Evolutionary conservation across 345 rosid species (phyloP).

Genomic region (Turritis glabra): DNA sequence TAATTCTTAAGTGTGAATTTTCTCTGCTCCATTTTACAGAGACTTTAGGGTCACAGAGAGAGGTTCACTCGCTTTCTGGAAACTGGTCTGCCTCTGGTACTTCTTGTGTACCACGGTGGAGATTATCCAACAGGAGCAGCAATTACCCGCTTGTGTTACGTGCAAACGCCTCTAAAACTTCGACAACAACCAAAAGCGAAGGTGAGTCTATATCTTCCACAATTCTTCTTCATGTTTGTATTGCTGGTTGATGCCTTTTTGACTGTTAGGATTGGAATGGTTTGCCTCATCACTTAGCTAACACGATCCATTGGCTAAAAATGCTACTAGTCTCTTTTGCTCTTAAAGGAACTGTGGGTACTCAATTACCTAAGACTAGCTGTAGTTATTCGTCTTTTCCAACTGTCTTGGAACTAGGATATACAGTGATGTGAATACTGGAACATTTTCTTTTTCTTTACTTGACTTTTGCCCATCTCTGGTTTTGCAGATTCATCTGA

Average conservation of each 20-base stretch:
- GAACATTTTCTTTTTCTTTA: background rate
- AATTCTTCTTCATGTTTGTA: background rate
- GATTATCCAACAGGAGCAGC: slow-evolving; percentile 33
- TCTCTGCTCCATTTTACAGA: slow-evolving; percentile 34
- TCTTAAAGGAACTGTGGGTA: background rate
- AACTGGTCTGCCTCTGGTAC: slow-evolving; percentile 41
- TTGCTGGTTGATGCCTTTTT: background rate
- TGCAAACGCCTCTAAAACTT: slow-evolving; percentile 52
- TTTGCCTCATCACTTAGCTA: background rate
- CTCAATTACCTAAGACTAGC: background rate
- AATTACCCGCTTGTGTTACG: slow-evolving; percentile 37
- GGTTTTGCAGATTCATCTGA: slow-evolving; percentile 41
- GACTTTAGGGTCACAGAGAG: slow-evolving; percentile 39
- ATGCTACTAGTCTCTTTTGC: background rate
- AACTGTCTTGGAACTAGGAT: background rate
- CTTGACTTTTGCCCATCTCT: slow-evolving; percentile 11
- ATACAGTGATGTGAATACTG: background rate
- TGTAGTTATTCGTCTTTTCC: background rate
- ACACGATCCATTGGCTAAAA: background rate
- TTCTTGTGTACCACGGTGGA: slow-evolving; percentile 37
- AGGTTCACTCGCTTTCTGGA: slow-evolving; percentile 31
- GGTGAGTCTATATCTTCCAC: slow-evolving; percentile 44
- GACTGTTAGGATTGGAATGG: background rate
- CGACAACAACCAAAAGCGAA: slow-evolving; percentile 49
- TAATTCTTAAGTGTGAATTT: background rate